Evolutionary conservation across 495 filamentous ascomycete species (phyloP), one percentile per base, ranked within the genome.

Genomic region (Rostrohypoxylon terebratum): DNA sequence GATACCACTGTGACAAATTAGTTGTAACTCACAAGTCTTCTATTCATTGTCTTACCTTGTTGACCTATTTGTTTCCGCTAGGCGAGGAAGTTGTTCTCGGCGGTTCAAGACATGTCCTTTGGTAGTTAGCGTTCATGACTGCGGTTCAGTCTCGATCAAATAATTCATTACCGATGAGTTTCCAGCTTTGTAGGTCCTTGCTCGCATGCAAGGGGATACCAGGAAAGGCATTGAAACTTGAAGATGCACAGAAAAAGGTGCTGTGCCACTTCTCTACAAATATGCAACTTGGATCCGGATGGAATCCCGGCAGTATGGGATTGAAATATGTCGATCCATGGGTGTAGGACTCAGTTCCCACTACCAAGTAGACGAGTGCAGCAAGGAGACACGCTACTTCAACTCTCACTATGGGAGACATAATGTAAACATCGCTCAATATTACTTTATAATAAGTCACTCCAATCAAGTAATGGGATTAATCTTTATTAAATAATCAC

Each of bases 251-350:
- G 75, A 85, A 88, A 75, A 85, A 86, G 10, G 84, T 87, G 21
- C 83, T 68, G 51, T 85, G 78, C 64, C 79, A 81, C 28, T 87
- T 81, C 0, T 77, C 69, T 4, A 87, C 83, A 58, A 81, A 84
- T 31, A 87, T 85, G 66, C 85, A 87, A 65, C 81, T 84, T 0
- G 87, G 87, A 69, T 88, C 87, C 0, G 87, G 85, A 68, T 86
- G 83, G 70, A 86, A 88, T 20, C 86, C 86, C 0, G 85, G 85
- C 8, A 87, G 67, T 59, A 87, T 86, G 11, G 86, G 86, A 71
- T 88, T 87, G 53, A 75, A 72, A 61, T 81, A 81, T 5, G 81
- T 81, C 7, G 80, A 81, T 45, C 81, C 80, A 10, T 59, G 28
- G 18, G 28, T 61, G 33, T 47, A 31, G 4, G 16, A 13, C 20